Base-by-base conservation (phyloP, 352 stramenopile genomes). In the Globisporangium cystogenes region DNA sequence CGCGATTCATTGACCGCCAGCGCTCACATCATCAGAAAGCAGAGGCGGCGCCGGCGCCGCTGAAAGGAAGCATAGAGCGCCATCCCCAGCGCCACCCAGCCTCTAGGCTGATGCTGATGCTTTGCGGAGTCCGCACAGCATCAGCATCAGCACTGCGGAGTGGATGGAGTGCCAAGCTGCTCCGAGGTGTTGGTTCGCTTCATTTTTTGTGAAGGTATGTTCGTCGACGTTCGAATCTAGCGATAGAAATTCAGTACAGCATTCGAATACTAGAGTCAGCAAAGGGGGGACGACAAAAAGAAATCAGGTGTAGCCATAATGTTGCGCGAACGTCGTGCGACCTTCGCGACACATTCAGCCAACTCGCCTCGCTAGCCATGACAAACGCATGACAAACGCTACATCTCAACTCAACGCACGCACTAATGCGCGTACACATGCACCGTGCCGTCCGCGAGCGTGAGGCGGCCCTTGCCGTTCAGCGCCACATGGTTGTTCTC, bases 401-500 rank as follows among this genome's bases (percentile, higher is more conserved):
- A 6, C 35, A 20, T 10, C 6, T n/a, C 15, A n/a, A 5, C 26
- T 29, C 26, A 2, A 29, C 26, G 2, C 26, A 29, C 26, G 2
- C 26, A 29, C 26, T 29, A 87, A 21, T 76, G 66, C 5, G 70
- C 48, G 42, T 89, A 90, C 4, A 82, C 72, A 31, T 92, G 81
- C 29, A 87, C 71, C 1, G 81, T 92, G 55, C 81, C 81, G 41
- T 89, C 77, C 14, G 71, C 73, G 15, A 90, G 61, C 24, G 75
- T 90, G 60, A 90, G 75, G 48, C 66, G 68, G 33, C 80, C 80
- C 10, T 80, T 74, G 35, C 81, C 81, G 49, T 77, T 86, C 4
- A 92, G 65, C n/a, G 81, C 76, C 14, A 92, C 78, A 56, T 92
- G 81, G 57, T 92, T 89, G 60, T 87, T 85, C 48, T 86, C 75